These are phyloP conservation scores for Wickerhamomyces tratensis DNA, from an alignment of 805 yeast genomes.

Conservation along the genomic window DNA sequence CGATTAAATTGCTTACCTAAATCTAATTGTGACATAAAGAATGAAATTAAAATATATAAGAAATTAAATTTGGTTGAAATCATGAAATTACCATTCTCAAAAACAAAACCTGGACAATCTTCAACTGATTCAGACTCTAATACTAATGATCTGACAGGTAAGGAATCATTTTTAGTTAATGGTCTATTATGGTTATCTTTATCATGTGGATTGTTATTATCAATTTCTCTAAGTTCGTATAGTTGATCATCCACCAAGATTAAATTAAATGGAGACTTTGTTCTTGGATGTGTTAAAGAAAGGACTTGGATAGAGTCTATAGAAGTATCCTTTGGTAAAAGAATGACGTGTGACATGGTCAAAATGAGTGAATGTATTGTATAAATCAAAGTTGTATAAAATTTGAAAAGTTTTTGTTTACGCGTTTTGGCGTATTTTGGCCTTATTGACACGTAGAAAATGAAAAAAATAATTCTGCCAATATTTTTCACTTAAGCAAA, in stretches of 20 bases:
- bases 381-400: too few relatives aligned
- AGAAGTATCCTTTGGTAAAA: neutral
- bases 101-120: slow-evolving; percentile 23
- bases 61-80: slow-evolving; percentile 31
- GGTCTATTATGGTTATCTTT: slow-evolving; percentile 18
- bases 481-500: too few relatives aligned
- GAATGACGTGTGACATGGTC: neutral
- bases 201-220: slow-evolving; percentile 27
- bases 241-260: slow-evolving; percentile 13
- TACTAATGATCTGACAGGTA: slow-evolving; percentile 33
- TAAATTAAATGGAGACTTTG: slow-evolving; percentile 4
- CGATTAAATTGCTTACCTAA: slow-evolving; percentile 20
- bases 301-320: slow-evolving; percentile 3
- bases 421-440: too few relatives aligned
- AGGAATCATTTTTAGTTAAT: slow-evolving; percentile 16
- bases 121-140: slow-evolving; percentile 5
- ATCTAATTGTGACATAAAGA: slow-evolving; percentile 20
- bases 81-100: slow-evolving; percentile 30
- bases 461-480: too few relatives aligned
- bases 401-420: too few relatives aligned
- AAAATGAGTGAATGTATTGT: too few relatives aligned
- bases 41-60: slow-evolving; percentile 28
- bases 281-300: slow-evolving; percentile 12
- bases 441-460: too few relatives aligned
- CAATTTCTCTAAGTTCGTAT: slow-evolving; percentile 30